A percentile compares a stretch with the other conserved stretches of the same genome.
Evolutionary conservation across 306 rosid species (phyloP).

Genomic region (Styphnolobium japonicum): DNA sequence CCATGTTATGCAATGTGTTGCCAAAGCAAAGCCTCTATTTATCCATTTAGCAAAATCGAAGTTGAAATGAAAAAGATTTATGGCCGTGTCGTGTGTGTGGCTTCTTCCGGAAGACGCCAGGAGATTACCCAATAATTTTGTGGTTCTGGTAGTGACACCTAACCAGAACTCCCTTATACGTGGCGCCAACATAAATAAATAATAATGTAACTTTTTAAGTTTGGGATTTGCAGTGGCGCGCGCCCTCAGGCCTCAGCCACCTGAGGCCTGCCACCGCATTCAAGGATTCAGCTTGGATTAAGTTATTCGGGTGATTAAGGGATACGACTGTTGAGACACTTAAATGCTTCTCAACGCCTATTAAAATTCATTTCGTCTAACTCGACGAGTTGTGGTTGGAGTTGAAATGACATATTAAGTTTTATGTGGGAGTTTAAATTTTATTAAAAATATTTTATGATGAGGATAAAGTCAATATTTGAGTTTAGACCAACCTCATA

Average conservation of each 20-base stretch:
- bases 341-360: too few species aligned
- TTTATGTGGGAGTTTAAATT: too few species aligned
- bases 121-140: not conserved
- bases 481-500: too few species aligned
- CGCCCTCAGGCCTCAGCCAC: not conserved
- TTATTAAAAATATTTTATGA: too few species aligned
- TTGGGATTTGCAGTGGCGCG: not conserved
- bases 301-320: too few species aligned
- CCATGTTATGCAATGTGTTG: not conserved
- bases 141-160: not conserved
- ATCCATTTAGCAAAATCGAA: not conserved
- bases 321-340: too few species aligned
- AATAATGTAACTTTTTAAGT: not conserved
- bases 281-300: too few species aligned
- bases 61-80: not conserved
- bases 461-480: too few species aligned
- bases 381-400: too few species aligned
- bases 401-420: too few species aligned
- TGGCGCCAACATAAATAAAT: not conserved
- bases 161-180: not conserved
- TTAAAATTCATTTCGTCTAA: too few species aligned
- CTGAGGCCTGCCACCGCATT: too few species aligned
- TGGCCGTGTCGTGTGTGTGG: not conserved
- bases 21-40: not conserved
- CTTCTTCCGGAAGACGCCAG: constrained; percentile 21